Base-by-base conservation (phyloP, 805 yeast species). In the Metschnikowia vanudenii region DNA sequence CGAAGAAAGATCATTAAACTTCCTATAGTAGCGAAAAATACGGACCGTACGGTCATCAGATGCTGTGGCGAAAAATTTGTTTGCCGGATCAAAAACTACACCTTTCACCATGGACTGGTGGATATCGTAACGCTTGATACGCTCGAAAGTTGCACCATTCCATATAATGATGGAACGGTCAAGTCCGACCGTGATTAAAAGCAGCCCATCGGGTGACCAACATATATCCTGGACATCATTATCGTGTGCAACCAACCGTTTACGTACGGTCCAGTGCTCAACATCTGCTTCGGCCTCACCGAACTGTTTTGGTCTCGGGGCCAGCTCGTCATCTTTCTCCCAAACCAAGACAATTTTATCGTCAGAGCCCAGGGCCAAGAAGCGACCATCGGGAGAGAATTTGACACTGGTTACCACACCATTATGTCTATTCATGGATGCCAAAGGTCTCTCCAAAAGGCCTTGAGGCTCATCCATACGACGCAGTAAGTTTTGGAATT, bases 211-310 rank as follows among this genome's bases (percentile, higher is more conserved):
- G 0, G 98, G 97, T 1, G 96, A 87, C 98, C 99, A 94, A 36
- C 97, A 95, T 55, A 94, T 84, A 65, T 94, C 99, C 64, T 94
- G 99, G 41, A 94, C 88, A 69, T 94, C 99, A 61, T 92, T 94
- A 53, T 94, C 98, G 65, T 94, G 99, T 1, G 97, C 99, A 16
- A 89, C 97, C 13, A 90, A 76, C 58, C 98, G 78, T 58, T 88
- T 88, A 16, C 96, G 71, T 1, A 92, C 97, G 1, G 92, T 83
- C 99, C 99, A 92, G 57, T 88, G 96, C 64, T 92, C 99, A 45
- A 80, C 60, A 56, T 90, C 96, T 0, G 74, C 72, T 40, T 80
- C 84, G 44, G 82, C 76, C 28, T 80, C 77, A 12, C 96, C 96
- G 68, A 87, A 85, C 50, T 81, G 82, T 48, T 59, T 73, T 3